Base-by-base conservation (phyloP, 1,139 yeast genomes). In the Magnusiomyces suaveolens region DNA sequence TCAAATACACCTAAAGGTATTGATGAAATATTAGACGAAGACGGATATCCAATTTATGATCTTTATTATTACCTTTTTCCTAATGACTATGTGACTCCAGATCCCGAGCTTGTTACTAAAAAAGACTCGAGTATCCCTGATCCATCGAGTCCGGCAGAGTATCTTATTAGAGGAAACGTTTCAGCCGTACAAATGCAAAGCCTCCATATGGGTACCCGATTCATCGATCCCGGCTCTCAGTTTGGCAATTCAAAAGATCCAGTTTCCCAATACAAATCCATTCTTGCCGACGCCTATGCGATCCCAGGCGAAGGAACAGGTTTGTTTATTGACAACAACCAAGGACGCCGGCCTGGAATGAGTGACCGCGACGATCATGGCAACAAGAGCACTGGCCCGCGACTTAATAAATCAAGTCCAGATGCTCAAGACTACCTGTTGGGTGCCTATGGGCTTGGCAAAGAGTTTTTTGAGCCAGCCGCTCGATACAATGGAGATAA, bases 361-460 rank as follows among this genome's bases (percentile, higher is more conserved):
- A 20, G 3, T 16, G 43, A 33, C 43, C 12, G 12, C 12, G 36
- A 29, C 6, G 36, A 29, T 12, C n/a, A n/a, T n/a, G n/a, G n/a
- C 25, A 21, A 25, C 12, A 29, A 12, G 36, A 29, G 36, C 12
- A 29, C 6, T 29, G 36, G 36, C 36, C 12, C 12, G 36, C 12
- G 36, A 12, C 12, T 38, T n/a, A 38, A 38, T n/a, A 38, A 8
- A 4, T 38, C 18, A 10, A 18, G 20, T 10, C 50, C 50, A 12
- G 23, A 41, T 16, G 41, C 24, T 21, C 18, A 16, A 18, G 50
- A 47, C 26, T 20, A 20, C 14, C n/a, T 47, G 25, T 32, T 47
- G 12, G 50, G 43, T 18, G 33, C 24, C n/a, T 47, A 47, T 12
- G 50, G 50, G 2, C 29, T 47, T 12, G 50, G 50, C 18, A 36